A percentile compares a stretch with the other conserved stretches of the same genome.
phyloP scores from a whole-genome alignment of 176 grass and related monocot species.

The Triticum timopheevii region DNA sequence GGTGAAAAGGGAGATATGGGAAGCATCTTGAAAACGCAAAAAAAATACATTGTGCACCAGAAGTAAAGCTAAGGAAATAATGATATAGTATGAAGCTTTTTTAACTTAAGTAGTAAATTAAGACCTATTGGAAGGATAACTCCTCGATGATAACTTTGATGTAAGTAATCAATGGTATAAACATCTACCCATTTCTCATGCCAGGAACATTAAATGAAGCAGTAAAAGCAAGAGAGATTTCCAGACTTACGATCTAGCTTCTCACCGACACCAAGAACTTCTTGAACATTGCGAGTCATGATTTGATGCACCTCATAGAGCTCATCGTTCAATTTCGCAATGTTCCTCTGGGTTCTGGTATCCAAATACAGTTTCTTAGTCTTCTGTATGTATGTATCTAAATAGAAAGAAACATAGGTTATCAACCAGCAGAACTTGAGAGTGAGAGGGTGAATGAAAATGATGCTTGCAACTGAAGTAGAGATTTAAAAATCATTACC shows the following conservation, averaged over 20 bases:
- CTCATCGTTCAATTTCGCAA: constrained; percentile 91
- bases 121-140: background rate
- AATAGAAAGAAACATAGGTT: constrained; percentile 21
- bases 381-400: constrained; percentile 99
- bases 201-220: constrained; percentile 6
- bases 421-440: constrained; percentile 12
- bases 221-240: background rate
- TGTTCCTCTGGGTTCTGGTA: constrained; percentile 89
- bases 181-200: background rate
- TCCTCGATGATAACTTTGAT: background rate
- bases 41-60: background rate
- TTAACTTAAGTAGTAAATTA: background rate
- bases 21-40: background rate
- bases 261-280: constrained; percentile 98
- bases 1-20: constrained; percentile 1
- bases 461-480: constrained; percentile 12
- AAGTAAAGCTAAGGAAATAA: background rate
- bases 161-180: background rate
- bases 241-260: constrained; percentile 80
- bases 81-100: background rate
- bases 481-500: constrained; percentile 47
- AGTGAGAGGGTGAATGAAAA: background rate
- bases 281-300: constrained; percentile 97
- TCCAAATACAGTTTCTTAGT: constrained; percentile 97
- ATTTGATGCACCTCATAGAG: constrained; percentile 97